Evolutionary conservation across 805 yeast genomes (phyloP).

Genomic region (Pichia insulana): DNA sequence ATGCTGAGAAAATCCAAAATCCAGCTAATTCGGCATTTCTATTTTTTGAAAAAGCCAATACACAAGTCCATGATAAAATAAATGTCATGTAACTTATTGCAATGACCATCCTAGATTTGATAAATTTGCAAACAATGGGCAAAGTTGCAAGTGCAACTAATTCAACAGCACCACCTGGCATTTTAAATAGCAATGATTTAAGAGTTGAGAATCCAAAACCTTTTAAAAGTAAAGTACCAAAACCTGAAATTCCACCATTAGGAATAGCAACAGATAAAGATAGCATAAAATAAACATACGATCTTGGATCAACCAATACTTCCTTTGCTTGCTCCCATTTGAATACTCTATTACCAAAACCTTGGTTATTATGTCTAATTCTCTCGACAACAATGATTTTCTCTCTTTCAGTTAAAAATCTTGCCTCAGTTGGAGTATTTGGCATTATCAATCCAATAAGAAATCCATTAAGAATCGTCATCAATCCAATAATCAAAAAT

Average conservation of each 20-base stretch:
- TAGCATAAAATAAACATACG: constrained; percentile 41
- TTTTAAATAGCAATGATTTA: constrained; percentile 25
- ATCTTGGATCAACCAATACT: constrained; percentile 41
- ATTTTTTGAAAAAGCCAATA: constrained; percentile 7
- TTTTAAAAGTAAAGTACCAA: constrained; percentile 35
- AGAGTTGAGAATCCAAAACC: constrained; percentile 24
- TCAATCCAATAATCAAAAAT: constrained; percentile 49
- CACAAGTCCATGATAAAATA: constrained; percentile 6
- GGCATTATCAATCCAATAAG: constrained; percentile 35
- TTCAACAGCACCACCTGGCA: constrained; percentile 32
- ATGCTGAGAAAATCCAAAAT: constrained; percentile 3
- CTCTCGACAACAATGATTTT: constrained; percentile 42
- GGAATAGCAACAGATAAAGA: constrained; percentile 40
- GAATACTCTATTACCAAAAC: constrained; percentile 46
- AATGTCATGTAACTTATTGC: constrained; percentile 4
- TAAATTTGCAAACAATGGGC: not conserved
- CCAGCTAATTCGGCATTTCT: constrained; percentile 8
- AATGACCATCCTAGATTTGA: not conserved
- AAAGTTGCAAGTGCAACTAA: constrained; percentile 14
- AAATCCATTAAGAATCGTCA: constrained; percentile 42
- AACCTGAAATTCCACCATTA: constrained; percentile 49
- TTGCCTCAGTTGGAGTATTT: constrained; percentile 46
- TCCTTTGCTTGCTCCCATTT: constrained; percentile 49
- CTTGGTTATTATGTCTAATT: constrained; percentile 51
- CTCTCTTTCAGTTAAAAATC: constrained; percentile 42